Base-by-base conservation (phyloP, 768 basidiomycete genomes). In the Tephrocybe sp. region DNA sequence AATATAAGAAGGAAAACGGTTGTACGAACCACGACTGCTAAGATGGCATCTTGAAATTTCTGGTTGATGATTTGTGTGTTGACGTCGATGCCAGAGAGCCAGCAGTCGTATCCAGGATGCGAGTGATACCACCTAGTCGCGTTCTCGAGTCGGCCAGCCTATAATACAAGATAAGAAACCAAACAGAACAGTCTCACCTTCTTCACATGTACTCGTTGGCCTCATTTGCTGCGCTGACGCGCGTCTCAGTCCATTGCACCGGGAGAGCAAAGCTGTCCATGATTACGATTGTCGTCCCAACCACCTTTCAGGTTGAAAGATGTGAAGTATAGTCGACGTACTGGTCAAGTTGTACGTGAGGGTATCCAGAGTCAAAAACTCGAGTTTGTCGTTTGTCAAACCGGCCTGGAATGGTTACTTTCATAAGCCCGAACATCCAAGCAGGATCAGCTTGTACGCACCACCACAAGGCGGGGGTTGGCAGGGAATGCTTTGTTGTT, bases 141-240 rank as follows among this genome's bases (percentile, higher is more conserved):
- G 63, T 94, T 84, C 65, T 95, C 93, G 41, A 83, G 73, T 61
- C 94, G 74, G 43, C 86, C 88, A 12, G 90, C 93, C 84, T 97
- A 39, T 4, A 34, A 39, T 6, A 41, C 8, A 52, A 13, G 11
- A 19, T 16, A 11, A 22, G 24, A 25, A 37, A 42, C 19, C 31
- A 48, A 22, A n/a, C n/a, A 25, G 1, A 53, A 34, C 10, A 6
- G 27, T 21, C 76, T 49, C 49, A 91, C 94, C 73, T 86, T 84
- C 61, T 90, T 83, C 97, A 93, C 94, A 97, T 97, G 72, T 97
- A 99, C 69, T 97, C 95, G 60, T 93, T 90, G 13, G 94, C 95
- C 69, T 95, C 94, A 64, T 86, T 86, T 21, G 87, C 88, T 3
- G 97, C 95, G 62, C 97, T 98, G 38, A 99, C 95, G 45, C 95